A percentile compares a stretch with the other conserved stretches of the same genome.
Evolutionary conservation across 352 stramenopile species (phyloP).

Genomic region (Phytophthora pinifolia): DNA sequence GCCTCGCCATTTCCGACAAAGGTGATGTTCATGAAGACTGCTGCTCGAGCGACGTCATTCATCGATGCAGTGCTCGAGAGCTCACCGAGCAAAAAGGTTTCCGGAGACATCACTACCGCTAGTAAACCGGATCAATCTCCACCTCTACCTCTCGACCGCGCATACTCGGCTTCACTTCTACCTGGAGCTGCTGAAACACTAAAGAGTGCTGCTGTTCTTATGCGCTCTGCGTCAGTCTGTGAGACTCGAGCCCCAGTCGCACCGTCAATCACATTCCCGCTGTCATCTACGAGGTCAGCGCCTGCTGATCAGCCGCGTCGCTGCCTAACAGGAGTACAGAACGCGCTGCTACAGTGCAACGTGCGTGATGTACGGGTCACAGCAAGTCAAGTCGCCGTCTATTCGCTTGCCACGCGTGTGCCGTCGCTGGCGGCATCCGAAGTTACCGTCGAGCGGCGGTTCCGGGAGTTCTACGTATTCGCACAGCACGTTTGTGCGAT

Average conservation of each 20-base stretch:
- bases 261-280: conserved; percentile 5
- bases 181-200: background rate
- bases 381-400: conserved; percentile 50
- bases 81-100: conserved; percentile 2
- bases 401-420: conserved; percentile 55
- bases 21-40: conserved; percentile 23
- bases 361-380: conserved; percentile 58
- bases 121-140: conserved; percentile 3
- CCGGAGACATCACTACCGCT: background rate
- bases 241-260: conserved; percentile 12
- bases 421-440: conserved; percentile 20
- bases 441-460: conserved; percentile 56
- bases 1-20: conserved; percentile 20
- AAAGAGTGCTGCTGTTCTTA: background rate
- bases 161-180: conserved; percentile 5
- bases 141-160: background rate
- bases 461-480: conserved; percentile 80
- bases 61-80: conserved; percentile 44
- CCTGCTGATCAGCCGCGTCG: conserved; percentile 2
- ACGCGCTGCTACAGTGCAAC: conserved; percentile 41
- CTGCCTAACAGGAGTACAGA: conserved; percentile 11
- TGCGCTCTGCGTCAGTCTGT: conserved; percentile 24
- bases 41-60: conserved; percentile 32
- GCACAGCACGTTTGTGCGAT: conserved; percentile 61
- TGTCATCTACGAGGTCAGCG: conserved; percentile 1